Base-by-base conservation (phyloP, 2,329 filamentous ascomycete species). In the Colletotrichum karsti region DNA sequence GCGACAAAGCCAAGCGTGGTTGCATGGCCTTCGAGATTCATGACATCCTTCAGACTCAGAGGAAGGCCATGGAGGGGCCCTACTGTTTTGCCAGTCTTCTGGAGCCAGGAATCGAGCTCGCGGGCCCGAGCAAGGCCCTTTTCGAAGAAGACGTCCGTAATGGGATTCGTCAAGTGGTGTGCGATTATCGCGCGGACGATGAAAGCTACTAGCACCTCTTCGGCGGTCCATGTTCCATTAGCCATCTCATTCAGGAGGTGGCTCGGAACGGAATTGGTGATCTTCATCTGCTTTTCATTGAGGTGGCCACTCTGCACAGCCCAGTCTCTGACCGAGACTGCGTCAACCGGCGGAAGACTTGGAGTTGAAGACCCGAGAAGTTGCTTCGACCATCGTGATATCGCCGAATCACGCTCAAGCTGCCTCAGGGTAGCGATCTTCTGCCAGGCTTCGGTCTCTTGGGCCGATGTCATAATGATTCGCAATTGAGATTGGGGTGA, bases 31-130 rank as follows among this genome's bases (percentile, higher is more conserved):
- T 77, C 75, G 18, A 89, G 74, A 37, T 88, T 84, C 77, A 90
- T 87, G 66, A 88, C 87, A 73, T 90, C 87, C 72, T 91, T 91
- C 65, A 91, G 80, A 3, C 87, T 75, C 44, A 77, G 41, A 12
- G 77, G 77, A 4, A 78, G 77, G n/a, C 88, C 89, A 77, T 91
- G 88, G 5, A 91, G 80, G 10, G 88, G 88, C 0, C 89, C 88
- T 12, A 86, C 72, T 1, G 83, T 76, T 69, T 77, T 74, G 3
- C 82, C 80, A 7, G 41, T 67, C 7, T 72, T 70, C 1, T 82
- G 73, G 63, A 84, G 73, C 0, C 77, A 73, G 4, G 4, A 4
- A 72, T 88, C 86, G 2, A 87, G 74, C 5, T 74, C 26, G 28
- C 70, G 69, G 0, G 78, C 78, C n/a, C 35, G 69, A 18, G 58